A percentile compares a stretch with the other conserved stretches of the same genome.
These are phyloP conservation scores for Cunninghamia lanceolata DNA, from an alignment of 75 land plant genomes.

Conservation along the genomic window DNA sequence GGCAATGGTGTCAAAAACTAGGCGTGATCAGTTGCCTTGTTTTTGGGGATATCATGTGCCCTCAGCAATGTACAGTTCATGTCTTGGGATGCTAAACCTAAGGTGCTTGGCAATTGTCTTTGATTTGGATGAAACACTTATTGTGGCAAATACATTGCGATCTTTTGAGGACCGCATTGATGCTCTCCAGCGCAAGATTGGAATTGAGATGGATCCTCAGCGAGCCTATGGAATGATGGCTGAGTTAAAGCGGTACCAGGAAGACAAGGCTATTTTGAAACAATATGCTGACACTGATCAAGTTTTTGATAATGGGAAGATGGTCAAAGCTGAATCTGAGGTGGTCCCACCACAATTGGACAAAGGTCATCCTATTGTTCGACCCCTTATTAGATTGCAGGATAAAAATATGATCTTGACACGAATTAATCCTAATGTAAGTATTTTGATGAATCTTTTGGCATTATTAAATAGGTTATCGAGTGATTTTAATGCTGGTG, in stretches of 20 bases:
- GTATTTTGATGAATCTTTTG: neutral
- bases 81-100: constrained; percentile 83
- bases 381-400: constrained; percentile 49
- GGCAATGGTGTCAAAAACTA: constrained; percentile 64
- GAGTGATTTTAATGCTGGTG: neutral
- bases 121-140: constrained; percentile 97
- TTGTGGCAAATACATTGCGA: constrained; percentile 95
- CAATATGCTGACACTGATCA: constrained; percentile 54
- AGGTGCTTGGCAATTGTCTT: constrained; percentile 94
- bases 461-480: neutral
- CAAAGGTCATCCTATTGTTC: constrained; percentile 25
- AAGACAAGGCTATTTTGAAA: constrained; percentile 45
- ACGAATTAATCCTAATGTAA: constrained; percentile 53
- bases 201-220: constrained; percentile 57
- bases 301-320: constrained; percentile 48
- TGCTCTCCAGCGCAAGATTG: constrained; percentile 52
- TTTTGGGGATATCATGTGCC: constrained; percentile 85
- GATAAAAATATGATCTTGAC: constrained; percentile 52
- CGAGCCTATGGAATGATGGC: constrained; percentile 51
- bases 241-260: constrained; percentile 56
- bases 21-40: constrained; percentile 58
- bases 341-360: constrained; percentile 34
- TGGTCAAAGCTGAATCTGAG: constrained; percentile 48
- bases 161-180: constrained; percentile 96
- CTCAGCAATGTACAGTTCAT: constrained; percentile 60